Conservation (phyloP, 106 monocot genomes). For the Acorus calamus region DNA sequence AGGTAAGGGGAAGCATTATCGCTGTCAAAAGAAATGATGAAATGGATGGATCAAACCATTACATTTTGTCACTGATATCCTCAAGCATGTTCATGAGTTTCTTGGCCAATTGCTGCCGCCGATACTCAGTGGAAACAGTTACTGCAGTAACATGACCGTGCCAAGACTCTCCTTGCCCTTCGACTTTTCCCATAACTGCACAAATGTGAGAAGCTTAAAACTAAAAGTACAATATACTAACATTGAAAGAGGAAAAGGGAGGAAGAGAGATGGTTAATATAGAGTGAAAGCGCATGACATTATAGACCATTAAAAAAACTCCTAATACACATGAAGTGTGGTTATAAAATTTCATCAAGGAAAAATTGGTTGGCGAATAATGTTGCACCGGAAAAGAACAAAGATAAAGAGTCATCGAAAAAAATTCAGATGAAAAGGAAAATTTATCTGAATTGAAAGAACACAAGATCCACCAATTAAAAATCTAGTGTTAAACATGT, state of each 20-base stretch:
- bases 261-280: neutral
- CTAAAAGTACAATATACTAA: neutral
- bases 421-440: too few species aligned
- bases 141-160: constrained; percentile 97
- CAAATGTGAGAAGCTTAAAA: neutral
- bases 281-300: too few species aligned
- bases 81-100: constrained; percentile 94
- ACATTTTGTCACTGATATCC: constrained; percentile 86
- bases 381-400: neutral
- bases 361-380: too few species aligned
- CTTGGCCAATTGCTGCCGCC: constrained; percentile 80
- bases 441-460: too few species aligned
- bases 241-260: neutral
- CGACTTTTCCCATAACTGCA: constrained; percentile 98
- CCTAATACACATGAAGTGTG: too few species aligned
- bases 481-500: too few species aligned
- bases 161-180: constrained; percentile 97
- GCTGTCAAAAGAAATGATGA: neutral
- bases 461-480: too few species aligned
- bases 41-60: constrained; percentile 6
- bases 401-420: neutral
- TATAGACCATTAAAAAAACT: too few species aligned
- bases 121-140: constrained; percentile 73
- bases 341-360: too few species aligned
- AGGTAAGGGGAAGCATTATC: neutral